A percentile compares a stretch with the other conserved stretches of the same genome.
phyloP scores from a whole-genome alignment of 148 eudicot species.

The Persicaria maculosa region DNA sequence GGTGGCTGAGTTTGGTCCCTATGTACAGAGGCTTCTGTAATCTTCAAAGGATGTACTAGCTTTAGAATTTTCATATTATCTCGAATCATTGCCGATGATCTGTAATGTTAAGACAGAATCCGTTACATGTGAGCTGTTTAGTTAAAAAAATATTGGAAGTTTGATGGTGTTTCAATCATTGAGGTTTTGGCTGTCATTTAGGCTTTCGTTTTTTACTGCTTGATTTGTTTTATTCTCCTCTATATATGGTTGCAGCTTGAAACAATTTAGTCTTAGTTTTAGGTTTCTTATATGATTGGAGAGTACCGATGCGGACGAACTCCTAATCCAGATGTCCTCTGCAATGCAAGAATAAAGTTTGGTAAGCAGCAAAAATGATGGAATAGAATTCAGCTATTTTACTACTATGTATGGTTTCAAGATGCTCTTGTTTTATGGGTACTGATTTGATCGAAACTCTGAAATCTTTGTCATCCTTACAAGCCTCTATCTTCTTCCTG shows the following conservation, averaged over 20 bases:
- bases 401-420: not conserved
- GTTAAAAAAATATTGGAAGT: not conserved
- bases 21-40: not conserved
- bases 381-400: not conserved
- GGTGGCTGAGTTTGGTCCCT: not conserved
- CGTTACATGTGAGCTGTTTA: not conserved
- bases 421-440: not conserved
- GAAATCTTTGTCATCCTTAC: not conserved
- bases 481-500: not conserved
- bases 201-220: not conserved
- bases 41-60: not conserved
- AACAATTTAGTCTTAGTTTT: slow-evolving; percentile 27
- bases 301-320: slow-evolving; percentile 93
- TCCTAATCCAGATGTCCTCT: slow-evolving; percentile 97
- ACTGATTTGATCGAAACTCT: not conserved
- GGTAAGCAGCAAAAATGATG: slow-evolving; percentile 38
- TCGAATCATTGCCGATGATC: not conserved
- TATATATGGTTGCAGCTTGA: slow-evolving; percentile 16
- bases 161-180: not conserved
- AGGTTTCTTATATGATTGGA: slow-evolving; percentile 88
- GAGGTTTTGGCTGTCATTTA: not conserved
- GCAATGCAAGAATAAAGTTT: slow-evolving; percentile 97
- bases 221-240: slow-evolving; percentile 13
- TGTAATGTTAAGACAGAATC: not conserved
- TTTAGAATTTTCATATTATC: not conserved